phyloP scores from a whole-genome alignment of 2,329 filamentous ascomycete genomes.

The Alternaria arbusti region DNA sequence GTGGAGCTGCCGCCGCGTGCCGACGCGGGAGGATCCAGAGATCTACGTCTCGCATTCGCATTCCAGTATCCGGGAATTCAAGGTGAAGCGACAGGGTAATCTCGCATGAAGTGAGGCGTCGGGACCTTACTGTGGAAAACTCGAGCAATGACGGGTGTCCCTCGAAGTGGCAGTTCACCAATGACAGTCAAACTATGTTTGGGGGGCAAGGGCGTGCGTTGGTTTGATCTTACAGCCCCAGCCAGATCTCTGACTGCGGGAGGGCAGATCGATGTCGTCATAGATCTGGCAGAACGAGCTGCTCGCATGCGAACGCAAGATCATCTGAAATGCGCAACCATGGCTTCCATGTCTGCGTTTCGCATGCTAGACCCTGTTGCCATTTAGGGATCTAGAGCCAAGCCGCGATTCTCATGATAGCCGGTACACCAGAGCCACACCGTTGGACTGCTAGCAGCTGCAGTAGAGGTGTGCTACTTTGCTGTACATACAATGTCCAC shows the following conservation, averaged over 20 bases:
- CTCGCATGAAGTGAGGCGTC: neutral
- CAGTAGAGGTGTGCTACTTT: neutral
- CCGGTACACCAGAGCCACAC: conserved; percentile 3
- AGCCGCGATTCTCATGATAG: conserved; percentile 3
- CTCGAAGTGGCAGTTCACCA: neutral
- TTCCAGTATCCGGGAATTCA: neutral
- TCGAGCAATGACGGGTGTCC: neutral
- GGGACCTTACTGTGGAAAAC: neutral
- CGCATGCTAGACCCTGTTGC: conserved; percentile 6
- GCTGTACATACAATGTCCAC: neutral
- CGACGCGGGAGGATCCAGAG: conserved; percentile 12
- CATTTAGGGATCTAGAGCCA: neutral
- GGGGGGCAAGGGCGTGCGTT: neutral
- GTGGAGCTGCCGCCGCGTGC: conserved; percentile 3
- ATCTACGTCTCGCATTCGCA: conserved; percentile 6
- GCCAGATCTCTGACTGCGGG: neutral
- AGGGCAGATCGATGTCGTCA: conserved; percentile 8
- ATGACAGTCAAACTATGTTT: neutral
- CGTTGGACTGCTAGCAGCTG: neutral
- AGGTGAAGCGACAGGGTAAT: neutral
- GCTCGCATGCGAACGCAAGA: conserved; percentile 4
- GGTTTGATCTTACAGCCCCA: neutral
- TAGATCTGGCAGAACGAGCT: neutral
- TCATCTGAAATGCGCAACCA: neutral
- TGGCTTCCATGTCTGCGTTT: conserved; percentile 1